Evolutionary conservation across 1,284 basidiomycete species (phyloP), one percentile per base, ranked within the genome.

Genomic region (Kwoniella shivajii): DNA sequence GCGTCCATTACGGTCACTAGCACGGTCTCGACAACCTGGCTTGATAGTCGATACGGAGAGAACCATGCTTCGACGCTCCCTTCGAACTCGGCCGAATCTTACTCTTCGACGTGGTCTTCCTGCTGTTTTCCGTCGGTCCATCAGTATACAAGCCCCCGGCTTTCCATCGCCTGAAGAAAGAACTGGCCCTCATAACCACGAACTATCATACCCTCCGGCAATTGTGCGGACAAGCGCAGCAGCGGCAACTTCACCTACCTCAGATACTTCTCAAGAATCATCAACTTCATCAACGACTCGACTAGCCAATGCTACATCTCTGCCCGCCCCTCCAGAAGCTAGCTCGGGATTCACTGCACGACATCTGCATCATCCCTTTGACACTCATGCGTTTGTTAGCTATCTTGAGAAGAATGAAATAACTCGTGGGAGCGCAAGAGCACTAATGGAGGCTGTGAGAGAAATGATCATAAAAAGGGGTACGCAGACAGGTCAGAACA

Each of bases 401-500:
- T 71, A 72, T 46, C 65, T 79, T 10, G 74, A 76, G 48, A 68
- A 65, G 36, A 59, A 67, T 24, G 68, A 64, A 7, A 44, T 78
- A 34, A 43, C 50, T 11, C 48, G 56, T 7, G 59, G 48, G 0
- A 85, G 86, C 0, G 87, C 90, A 14, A 82, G 84, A 24, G 86
- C 84, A 60, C 80, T 98, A 58, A 97, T 97, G 93, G 84, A 88
- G 22, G 89, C 89, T 3, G 91, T 90, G 11, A 82, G 90, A 48
- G 86, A 86, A 0, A 78, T 96, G 65, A 83, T 98, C 33, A 84
- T 89, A 3, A 84, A 88, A 65, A 83, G 91, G 30, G 82, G 89
- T 49, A 86, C 86, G n/a, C 80, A 84, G 63, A 89, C 95, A 6
- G 82, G 84, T 55, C 80, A 85, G 50, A 86, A 88, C 54, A 87